Percentiles rank a stretch among this genome's conserved stretches.
Conservation (phyloP, 2,329 filamentous ascomycete genomes). For the Seiridium unicorne region DNA sequence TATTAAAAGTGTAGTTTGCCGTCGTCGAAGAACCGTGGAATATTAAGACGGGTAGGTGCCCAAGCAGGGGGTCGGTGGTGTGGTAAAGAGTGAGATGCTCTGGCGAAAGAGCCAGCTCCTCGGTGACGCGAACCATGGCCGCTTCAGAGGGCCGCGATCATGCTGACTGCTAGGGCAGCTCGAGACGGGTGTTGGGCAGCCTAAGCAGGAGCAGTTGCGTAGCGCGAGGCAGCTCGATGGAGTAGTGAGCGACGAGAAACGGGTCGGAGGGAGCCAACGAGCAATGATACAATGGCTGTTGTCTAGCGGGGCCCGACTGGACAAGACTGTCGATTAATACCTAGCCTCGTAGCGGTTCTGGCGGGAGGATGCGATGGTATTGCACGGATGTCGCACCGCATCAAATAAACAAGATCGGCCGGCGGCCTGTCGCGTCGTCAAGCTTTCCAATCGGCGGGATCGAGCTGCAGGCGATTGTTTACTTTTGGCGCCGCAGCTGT, state of each 20-base stretch:
- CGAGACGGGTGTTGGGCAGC: constrained; percentile 11
- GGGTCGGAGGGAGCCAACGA: not conserved
- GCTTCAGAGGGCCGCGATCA: constrained; percentile 39
- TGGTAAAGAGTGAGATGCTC: constrained; percentile 87
- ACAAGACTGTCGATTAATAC: not conserved
- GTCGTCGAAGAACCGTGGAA: constrained; percentile 93
- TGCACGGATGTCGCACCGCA: constrained; percentile 14
- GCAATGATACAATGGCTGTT: not conserved
- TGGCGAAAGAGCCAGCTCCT: constrained; percentile 75
- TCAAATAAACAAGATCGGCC: constrained; percentile 3
- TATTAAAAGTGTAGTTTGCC: constrained; percentile 81
- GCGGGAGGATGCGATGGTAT: not conserved
- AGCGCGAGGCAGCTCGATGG: constrained; percentile 11
- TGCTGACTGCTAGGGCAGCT: constrained; percentile 24
- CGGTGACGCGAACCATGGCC: constrained; percentile 80
- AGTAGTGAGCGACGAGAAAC: constrained; percentile 9
- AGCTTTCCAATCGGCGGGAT: constrained; percentile 2
- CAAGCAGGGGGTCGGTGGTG: constrained; percentile 79
- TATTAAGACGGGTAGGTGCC: constrained; percentile 78
- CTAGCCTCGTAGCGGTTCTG: not conserved
- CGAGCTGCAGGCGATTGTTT: constrained; percentile 18
- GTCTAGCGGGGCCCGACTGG: not conserved
- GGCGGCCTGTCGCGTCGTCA: not conserved
- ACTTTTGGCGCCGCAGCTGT: constrained; percentile 11
- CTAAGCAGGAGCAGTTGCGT: constrained; percentile 10